Conservation (phyloP, 2,329 filamentous ascomycete species). For the Phoma herbarum region DNA sequence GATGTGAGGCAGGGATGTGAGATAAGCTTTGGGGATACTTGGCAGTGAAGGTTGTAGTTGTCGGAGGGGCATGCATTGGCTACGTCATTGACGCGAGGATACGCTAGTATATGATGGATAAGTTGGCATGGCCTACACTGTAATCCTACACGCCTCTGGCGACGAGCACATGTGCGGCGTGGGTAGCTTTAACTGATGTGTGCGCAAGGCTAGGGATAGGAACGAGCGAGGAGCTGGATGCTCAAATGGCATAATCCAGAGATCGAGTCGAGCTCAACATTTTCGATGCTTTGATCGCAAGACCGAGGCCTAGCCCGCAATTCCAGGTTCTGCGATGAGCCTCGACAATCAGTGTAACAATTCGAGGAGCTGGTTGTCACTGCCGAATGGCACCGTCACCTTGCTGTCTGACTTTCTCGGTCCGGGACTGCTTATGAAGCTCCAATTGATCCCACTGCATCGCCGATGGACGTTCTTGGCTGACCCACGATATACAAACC, state of each 20-base stretch:
- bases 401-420: background rate
- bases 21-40: conserved; percentile 21
- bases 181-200: background rate
- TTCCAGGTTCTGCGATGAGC: background rate
- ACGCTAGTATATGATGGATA: conserved; percentile 1
- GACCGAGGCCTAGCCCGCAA: background rate
- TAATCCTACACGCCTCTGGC: background rate
- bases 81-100: conserved; percentile 13
- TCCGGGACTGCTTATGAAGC: background rate
- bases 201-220: background rate
- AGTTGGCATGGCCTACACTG: background rate
- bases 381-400: background rate
- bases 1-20: background rate
- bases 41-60: conserved; percentile 6
- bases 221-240: background rate
- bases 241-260: background rate
- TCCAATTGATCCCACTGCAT: background rate
- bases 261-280: background rate
- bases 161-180: background rate
- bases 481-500: background rate
- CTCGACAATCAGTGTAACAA: background rate
- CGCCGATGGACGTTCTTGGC: background rate
- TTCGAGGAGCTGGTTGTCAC: background rate
- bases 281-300: too few relatives aligned
- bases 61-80: conserved; percentile 7